Percentiles rank a stretch among this genome's conserved stretches.
These are phyloP conservation scores for Cupressus sempervirens DNA, from an alignment of 75 land plant genomes.

Conservation along the genomic window DNA sequence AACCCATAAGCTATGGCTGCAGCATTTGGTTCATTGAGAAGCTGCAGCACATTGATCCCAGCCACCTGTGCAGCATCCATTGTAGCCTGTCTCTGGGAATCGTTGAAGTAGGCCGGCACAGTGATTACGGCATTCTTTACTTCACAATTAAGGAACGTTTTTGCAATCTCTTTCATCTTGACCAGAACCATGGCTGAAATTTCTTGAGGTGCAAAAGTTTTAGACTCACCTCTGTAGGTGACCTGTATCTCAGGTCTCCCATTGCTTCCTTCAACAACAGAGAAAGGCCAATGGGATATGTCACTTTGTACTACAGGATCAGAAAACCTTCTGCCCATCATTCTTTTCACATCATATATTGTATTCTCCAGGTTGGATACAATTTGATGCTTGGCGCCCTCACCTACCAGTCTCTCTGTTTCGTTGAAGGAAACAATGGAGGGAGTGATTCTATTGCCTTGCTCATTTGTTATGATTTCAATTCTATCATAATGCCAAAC, in stretches of 20 bases:
- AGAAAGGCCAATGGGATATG: neutral
- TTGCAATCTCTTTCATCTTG: conserved; percentile 13
- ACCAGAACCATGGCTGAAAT: neutral
- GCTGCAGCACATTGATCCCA: conserved; percentile 34
- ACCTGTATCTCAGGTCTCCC: neutral
- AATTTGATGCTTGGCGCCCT: no score
- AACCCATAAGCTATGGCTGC: conserved; percentile 15
- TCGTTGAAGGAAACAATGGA: no score
- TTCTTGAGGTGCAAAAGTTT: conserved; percentile 30
- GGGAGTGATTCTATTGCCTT: no score
- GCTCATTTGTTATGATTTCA: no score
- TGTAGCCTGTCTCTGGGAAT: conserved; percentile 18
- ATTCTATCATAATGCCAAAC: no score
- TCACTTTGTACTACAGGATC: conserved; percentile 3
- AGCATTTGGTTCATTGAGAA: no score
- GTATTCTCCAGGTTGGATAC: no score
- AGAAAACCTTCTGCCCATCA: neutral
- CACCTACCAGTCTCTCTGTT: no score
- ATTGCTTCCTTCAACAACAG: neutral
- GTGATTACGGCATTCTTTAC: conserved; percentile 12
- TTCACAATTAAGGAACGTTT: conserved; percentile 25
- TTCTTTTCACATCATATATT: no score
- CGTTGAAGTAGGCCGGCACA: conserved; percentile 22
- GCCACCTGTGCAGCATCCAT: conserved; percentile 34
- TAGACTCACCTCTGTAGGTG: neutral